Base-by-base conservation (phyloP, 768 basidiomycete species). In the Chalciporus piperatus region DNA sequence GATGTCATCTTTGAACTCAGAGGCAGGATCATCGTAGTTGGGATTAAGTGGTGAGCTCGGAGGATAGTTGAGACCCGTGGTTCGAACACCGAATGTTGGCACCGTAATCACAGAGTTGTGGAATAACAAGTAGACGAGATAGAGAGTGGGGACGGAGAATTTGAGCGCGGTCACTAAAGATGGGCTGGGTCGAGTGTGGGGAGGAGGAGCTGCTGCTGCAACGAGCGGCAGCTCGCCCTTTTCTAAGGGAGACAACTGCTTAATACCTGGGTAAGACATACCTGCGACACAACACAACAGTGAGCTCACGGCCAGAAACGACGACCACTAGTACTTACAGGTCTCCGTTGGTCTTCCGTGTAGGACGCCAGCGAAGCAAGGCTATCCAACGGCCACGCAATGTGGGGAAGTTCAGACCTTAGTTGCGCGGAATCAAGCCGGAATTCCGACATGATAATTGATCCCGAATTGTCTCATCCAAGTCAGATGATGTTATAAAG, bases 1-100 rank as follows among this genome's bases (percentile, higher is more conserved):
- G 23, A 82, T 61, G 52, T 87, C 67, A 51, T 79, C 78, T 59
- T 71, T 70, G 73, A 79, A 78, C 20, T 72, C 68, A 39, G 68
- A 69, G 25, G 73, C 72, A 6, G 73, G 74, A 41, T 74, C 66
- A 39, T 69, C 67, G 16, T 47, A 19, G 32, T 56, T 38, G 23
- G 44, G 37, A 41, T 51, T 38, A 17, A 48, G 44, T 16, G 51
- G 40, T 32, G 51, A 57, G 25, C 33, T 25, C 14, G 52, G 33
- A 50, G 49, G 40, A 14, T 56, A 27, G 22, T 53, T 45, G 22
- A n/a, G 32, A 23, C 38, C 19, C 6, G 16, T 12, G 30, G 14
- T 45, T 13, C 49, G 37, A 14, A 45, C 22, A 45, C 13, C 39
- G 38, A 41, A 22, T n/a, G 40, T 41, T 6, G 20, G 28, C 10